Evolutionary conservation across 2,329 filamentous ascomycete genomes (phyloP), one percentile per base, ranked within the genome.

Genomic region (Alternaria alternata): DNA sequence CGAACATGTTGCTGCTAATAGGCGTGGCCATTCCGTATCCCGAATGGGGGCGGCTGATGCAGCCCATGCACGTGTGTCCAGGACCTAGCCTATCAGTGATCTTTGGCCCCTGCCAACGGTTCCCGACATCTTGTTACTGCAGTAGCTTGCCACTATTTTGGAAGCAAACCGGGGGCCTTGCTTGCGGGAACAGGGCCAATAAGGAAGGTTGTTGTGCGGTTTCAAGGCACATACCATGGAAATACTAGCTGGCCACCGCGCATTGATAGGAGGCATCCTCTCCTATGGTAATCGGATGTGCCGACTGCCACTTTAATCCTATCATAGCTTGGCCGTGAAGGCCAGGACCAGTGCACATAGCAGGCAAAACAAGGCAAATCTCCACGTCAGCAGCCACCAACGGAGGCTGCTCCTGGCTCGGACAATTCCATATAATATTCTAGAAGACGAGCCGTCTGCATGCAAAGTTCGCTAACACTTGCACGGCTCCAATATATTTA

Each of bases 11-110:
- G 18, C 11, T 34, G 28, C 28, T 22, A 28, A 20, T 48, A 48
- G 28, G 44, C 20, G 44, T 28, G 28, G 16, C 28, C 7, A 22
- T 20, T 18, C 34, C 28, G 12, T 14, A 32, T 22, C 18, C 28
- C 44, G 44, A 48, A 34, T 48, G 44, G 44, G 44, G 44, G 44
- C 44, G 28, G 44, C 7, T 48, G 44, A 34, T 48, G 44, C 44
- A 48, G 28, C 18, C n/a, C 30, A 48, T 18, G 28, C 18, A 22
- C 28, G 44, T 22, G 28, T 22, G 28, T 48, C n/a, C 34, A 28
- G 18, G 28, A 28, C 44, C 12, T 22, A 48, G 18, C 28, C 44
- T 48, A 34, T 48, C 28, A 34, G 20, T 34, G n/a, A 18, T 48
- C 28, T 32, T 34, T 22, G 28, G 28, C 44, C 44, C 44, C 44